A percentile compares a stretch with the other conserved stretches of the same genome.
These are phyloP conservation scores for Pseudoturritis turrita DNA, from an alignment of 345 rosid species.

Conservation along the genomic window DNA sequence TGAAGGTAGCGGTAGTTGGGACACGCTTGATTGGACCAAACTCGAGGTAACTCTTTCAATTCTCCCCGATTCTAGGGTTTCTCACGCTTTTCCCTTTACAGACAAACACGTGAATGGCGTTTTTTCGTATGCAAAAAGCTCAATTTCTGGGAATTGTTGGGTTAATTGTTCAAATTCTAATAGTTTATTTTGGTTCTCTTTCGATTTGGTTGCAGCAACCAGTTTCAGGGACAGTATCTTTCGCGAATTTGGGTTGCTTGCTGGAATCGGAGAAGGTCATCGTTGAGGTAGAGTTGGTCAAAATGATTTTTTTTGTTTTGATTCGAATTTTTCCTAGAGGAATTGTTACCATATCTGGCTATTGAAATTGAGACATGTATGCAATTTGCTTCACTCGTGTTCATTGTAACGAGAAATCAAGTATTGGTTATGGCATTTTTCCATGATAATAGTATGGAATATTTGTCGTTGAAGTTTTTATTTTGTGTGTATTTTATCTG, in stretches of 20 bases:
- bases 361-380: neutral
- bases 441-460: neutral
- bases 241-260: conserved; percentile 57
- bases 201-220: conserved; percentile 45
- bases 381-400: neutral
- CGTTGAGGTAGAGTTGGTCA: conserved; percentile 47
- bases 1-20: conserved; percentile 79
- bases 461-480: neutral
- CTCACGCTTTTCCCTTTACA: neutral
- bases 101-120: conserved; percentile 17
- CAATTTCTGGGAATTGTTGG: neutral
- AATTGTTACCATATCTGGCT: neutral
- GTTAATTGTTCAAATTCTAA: neutral
- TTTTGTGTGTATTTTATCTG: neutral
- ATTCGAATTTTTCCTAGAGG: neutral
- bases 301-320: neutral
- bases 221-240: conserved; percentile 45
- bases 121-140: neutral
- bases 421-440: conserved; percentile 2
- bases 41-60: conserved; percentile 42
- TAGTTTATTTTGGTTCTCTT: neutral
- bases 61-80: conserved; percentile 31
- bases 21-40: conserved; percentile 82
- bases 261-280: conserved; percentile 67
- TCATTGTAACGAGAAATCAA: neutral